Percentiles rank a stretch among this genome's conserved stretches.
These are phyloP conservation scores for Verticillium longisporum DNA, from an alignment of 2,329 filamentous ascomycete genomes.

Conservation along the genomic window DNA sequence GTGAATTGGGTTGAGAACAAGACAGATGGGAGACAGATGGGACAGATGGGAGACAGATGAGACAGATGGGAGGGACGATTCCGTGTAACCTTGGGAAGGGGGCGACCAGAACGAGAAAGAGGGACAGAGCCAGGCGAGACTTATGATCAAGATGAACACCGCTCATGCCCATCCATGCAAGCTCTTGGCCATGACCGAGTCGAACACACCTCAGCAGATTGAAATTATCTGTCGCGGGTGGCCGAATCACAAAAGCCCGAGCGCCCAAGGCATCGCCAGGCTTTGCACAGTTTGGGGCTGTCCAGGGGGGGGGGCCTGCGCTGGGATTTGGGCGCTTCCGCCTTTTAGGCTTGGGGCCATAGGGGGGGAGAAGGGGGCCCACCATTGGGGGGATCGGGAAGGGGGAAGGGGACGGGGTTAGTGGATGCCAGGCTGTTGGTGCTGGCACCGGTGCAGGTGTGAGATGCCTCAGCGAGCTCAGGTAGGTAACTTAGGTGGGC, in stretches of 20 bases:
- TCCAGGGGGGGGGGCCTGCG: background rate
- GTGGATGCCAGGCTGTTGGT: conserved; percentile 8
- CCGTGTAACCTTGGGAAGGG: background rate
- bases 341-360: background rate
- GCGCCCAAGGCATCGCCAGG: background rate
- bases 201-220: background rate
- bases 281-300: background rate
- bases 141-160: background rate
- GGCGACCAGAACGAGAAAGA: background rate
- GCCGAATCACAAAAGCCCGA: background rate
- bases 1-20: background rate
- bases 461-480: too few relatives aligned
- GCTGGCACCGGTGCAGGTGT: background rate
- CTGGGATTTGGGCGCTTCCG: background rate
- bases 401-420: conserved; percentile 17
- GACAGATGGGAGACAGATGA: too few relatives aligned
- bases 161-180: background rate
- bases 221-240: background rate
- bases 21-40: too few relatives aligned
- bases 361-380: too few relatives aligned
- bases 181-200: background rate
- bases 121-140: background rate
- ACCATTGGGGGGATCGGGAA: conserved; percentile 15
- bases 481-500: too few relatives aligned
- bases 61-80: background rate